Conservation (phyloP, 192 early-diverging fungal species). For the Coemansia guatemalensis region DNA sequence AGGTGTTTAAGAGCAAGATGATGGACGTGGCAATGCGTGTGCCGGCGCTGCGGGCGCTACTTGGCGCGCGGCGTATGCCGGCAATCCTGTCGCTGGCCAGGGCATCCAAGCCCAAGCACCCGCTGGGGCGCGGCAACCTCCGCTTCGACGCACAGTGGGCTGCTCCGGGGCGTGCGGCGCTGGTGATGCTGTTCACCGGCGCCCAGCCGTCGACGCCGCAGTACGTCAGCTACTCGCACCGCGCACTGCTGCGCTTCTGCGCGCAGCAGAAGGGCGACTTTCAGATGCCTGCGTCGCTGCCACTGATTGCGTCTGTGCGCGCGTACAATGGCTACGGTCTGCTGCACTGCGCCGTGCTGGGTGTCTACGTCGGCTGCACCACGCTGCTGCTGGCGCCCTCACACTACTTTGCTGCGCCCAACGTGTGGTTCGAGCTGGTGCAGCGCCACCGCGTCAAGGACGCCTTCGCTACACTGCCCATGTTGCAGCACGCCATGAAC, state of each 20-base stretch:
- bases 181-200: conserved; percentile 56
- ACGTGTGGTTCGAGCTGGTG: conserved; percentile 72
- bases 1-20: conserved; percentile 62
- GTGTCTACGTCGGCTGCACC: conserved; percentile 58
- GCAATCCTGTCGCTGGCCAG: conserved; percentile 61
- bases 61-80: conserved; percentile 55
- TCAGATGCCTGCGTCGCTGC: conserved; percentile 47
- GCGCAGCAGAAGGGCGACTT: conserved; percentile 54
- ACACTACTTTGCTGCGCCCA: conserved; percentile 61
- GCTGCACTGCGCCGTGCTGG: conserved; percentile 54
- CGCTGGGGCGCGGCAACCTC: conserved; percentile 62
- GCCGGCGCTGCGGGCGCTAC: conserved; percentile 35
- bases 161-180: conserved; percentile 49
- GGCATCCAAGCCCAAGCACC: conserved; percentile 62
- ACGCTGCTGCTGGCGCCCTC: conserved; percentile 65
- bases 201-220: conserved; percentile 50
- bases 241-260: conserved; percentile 36
- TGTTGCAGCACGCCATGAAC: conserved; percentile 71
- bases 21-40: conserved; percentile 60
- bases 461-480: conserved; percentile 60
- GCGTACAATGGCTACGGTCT: conserved; percentile 57
- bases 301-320: conserved; percentile 51
- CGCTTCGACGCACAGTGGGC: conserved; percentile 59
- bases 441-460: conserved; percentile 74
- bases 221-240: conserved; percentile 49